Conservation (phyloP, 495 filamentous ascomycete species). For the Clavariopsis aquatica region DNA sequence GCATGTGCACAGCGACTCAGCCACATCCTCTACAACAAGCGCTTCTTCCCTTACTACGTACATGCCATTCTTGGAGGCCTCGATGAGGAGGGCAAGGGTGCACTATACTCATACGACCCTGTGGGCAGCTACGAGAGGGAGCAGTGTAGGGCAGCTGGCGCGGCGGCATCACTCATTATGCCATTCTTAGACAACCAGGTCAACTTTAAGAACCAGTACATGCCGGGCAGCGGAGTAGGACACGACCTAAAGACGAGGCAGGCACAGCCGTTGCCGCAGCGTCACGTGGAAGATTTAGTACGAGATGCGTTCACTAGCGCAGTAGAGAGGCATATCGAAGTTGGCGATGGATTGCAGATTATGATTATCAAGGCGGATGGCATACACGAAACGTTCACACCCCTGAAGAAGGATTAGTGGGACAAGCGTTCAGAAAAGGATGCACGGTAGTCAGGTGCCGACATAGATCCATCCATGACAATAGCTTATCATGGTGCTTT, state of each 20-base stretch:
- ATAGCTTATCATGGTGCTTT: slow-evolving; percentile 6
- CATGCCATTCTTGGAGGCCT: slow-evolving; percentile 88
- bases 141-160: slow-evolving; percentile 90
- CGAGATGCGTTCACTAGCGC: slow-evolving; percentile 97
- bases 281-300: slow-evolving; percentile 80
- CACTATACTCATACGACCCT: slow-evolving; percentile 95
- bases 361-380: slow-evolving; percentile 85
- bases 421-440: neutral
- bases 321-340: slow-evolving; percentile 97
- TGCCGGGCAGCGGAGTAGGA: slow-evolving; percentile 82
- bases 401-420: slow-evolving; percentile 84
- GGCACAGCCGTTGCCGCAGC: slow-evolving; percentile 65
- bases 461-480: neutral
- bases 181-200: slow-evolving; percentile 99
- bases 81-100: slow-evolving; percentile 92
- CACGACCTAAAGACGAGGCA: slow-evolving; percentile 72
- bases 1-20: slow-evolving; percentile 91
- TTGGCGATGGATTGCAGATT: slow-evolving; percentile 95
- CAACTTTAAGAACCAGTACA: slow-evolving; percentile 98
- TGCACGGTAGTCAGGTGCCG: neutral
- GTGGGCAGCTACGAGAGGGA: slow-evolving; percentile 96
- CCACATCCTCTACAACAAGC: slow-evolving; percentile 92
- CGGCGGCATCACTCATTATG: slow-evolving; percentile 97
- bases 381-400: slow-evolving; percentile 78
- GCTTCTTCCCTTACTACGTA: slow-evolving; percentile 98